Percentiles rank a stretch among this genome's conserved stretches.
Evolutionary conservation across 1,284 basidiomycete species (phyloP).

Genomic region (Tylopilus sp.): DNA sequence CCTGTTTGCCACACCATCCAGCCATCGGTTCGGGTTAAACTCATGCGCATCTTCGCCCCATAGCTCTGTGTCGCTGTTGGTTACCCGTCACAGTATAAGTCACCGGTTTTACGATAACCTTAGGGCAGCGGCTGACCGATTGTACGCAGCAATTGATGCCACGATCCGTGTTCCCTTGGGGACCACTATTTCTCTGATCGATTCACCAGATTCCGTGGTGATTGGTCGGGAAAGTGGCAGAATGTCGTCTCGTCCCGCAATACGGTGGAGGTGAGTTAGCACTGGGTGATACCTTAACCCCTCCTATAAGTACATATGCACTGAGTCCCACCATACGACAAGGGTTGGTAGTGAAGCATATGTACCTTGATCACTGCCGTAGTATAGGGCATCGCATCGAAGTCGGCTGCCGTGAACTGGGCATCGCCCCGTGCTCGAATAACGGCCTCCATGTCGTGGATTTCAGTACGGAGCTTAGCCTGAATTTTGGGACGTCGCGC

Average conservation of each 20-base stretch:
- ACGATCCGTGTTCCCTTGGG: constrained; percentile 47
- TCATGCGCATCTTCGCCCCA: constrained; percentile 63
- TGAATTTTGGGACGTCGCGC: constrained; percentile 52
- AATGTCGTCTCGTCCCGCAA: constrained; percentile 53
- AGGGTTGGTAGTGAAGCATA: not conserved
- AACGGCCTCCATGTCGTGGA: constrained; percentile 46
- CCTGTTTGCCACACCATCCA: constrained; percentile 43
- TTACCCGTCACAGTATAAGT: not conserved
- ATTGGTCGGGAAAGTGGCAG: constrained; percentile 57
- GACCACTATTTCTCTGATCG: constrained; percentile 49
- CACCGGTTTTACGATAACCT: not conserved
- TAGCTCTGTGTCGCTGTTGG: constrained; percentile 51
- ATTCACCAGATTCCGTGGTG: constrained; percentile 47
- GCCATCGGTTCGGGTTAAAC: constrained; percentile 65
- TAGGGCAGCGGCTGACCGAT: constrained; percentile 39
- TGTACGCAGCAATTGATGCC: constrained; percentile 49
- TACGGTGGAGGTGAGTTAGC: constrained; percentile 46
- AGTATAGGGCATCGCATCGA: constrained; percentile 64
- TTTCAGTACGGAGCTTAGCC: constrained; percentile 52
- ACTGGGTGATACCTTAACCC: constrained; percentile 52
- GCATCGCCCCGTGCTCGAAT: constrained; percentile 51
- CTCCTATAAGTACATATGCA: constrained; percentile 42
- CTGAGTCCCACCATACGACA: not conserved
- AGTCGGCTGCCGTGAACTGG: constrained; percentile 55
- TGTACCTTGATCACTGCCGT: constrained; percentile 64